These are phyloP conservation scores for Pythium angustatum DNA, from an alignment of 352 stramenopile genomes.

Conservation along the genomic window DNA sequence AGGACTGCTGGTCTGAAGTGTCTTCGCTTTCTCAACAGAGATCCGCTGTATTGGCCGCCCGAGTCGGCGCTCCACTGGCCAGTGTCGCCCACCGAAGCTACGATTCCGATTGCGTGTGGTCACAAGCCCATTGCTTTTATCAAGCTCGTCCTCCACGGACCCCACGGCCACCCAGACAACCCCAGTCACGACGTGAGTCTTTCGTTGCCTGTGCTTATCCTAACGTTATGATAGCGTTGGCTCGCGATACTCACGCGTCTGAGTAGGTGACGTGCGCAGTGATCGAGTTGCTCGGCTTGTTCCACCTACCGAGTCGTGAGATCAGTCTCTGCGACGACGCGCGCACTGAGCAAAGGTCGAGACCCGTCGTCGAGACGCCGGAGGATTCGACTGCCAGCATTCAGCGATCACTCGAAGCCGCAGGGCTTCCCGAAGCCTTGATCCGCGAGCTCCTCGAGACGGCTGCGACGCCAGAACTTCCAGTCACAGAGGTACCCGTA, in stretches of 20 bases:
- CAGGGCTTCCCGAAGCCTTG: constrained; percentile 5
- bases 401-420: neutral
- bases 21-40: neutral
- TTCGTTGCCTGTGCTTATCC: too few relatives aligned
- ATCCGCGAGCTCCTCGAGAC: constrained; percentile 12
- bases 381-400: too few relatives aligned
- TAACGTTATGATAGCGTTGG: too few relatives aligned
- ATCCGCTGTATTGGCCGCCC: constrained; percentile 17
- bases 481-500: too few relatives aligned
- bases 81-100: constrained; percentile 5
- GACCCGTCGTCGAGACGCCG: too few relatives aligned
- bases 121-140: constrained; percentile 9
- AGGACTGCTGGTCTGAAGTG: neutral
- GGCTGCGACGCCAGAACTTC: too few relatives aligned
- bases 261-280: too few relatives aligned
- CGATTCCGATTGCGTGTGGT: neutral
- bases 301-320: constrained; percentile 9
- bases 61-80: constrained; percentile 21
- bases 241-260: too few relatives aligned
- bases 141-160: constrained; percentile 16
- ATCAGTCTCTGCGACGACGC: neutral
- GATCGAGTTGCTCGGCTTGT: constrained; percentile 20
- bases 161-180: constrained; percentile 15
- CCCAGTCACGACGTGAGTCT: constrained; percentile 9
- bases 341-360: neutral